Percentiles rank a stretch among this genome's conserved stretches.
Conservation (phyloP, 2,329 filamentous ascomycete genomes). For the Colletotrichum sojae region DNA sequence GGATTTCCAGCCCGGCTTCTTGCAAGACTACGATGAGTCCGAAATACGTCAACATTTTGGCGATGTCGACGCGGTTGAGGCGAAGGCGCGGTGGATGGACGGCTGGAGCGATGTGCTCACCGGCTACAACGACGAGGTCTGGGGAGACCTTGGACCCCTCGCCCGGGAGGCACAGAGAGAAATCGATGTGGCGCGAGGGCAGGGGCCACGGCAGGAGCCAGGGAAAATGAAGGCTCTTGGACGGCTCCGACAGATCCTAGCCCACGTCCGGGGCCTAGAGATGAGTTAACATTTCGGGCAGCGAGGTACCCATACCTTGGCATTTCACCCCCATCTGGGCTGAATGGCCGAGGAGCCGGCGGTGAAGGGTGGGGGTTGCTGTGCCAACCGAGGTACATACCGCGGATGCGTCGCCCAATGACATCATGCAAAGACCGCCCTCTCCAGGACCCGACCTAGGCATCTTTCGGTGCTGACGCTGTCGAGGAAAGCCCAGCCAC, state of each 20-base stretch:
- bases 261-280: conserved; percentile 52
- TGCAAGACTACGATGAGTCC: conserved; percentile 43
- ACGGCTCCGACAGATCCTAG: conserved; percentile 54
- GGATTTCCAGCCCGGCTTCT: conserved; percentile 65
- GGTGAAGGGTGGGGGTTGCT: conserved; percentile 28
- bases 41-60: conserved; percentile 53
- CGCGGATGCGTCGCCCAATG: conserved; percentile 21
- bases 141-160: conserved; percentile 73
- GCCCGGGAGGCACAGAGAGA: conserved; percentile 71
- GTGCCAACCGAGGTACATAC: conserved; percentile 24
- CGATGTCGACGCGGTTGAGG: conserved; percentile 53
- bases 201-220: conserved; percentile 3
- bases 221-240: conserved; percentile 49
- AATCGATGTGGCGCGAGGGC: conserved; percentile 55
- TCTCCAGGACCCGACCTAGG: background rate
- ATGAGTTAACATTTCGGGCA: conserved; percentile 13
- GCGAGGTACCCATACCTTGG: background rate
- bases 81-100: conserved; percentile 62
- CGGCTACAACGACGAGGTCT: conserved; percentile 75
- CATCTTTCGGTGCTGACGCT: background rate
- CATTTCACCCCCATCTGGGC: too few species aligned
- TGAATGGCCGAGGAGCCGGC: background rate
- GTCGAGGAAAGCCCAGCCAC: conserved; percentile 34
- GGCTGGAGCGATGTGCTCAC: conserved; percentile 71
- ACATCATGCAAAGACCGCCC: conserved; percentile 28